phyloP scores from a whole-genome alignment of 2,329 filamentous ascomycete genomes.

The Penicillium sp. region DNA sequence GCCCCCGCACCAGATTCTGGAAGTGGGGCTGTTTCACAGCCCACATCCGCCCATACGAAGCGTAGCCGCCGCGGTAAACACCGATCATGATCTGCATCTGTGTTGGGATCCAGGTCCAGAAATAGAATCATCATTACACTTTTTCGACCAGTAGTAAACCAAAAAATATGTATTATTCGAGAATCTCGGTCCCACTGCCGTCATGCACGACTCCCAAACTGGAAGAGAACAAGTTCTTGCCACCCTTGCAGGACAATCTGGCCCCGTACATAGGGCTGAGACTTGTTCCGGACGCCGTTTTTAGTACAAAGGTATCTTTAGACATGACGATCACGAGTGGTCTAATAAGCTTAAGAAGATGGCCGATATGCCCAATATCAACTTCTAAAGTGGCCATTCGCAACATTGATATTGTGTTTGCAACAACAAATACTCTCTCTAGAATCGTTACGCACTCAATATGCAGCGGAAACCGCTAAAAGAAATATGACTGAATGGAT shows the following conservation, averaged over 20 bases:
- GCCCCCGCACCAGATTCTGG: constrained; percentile 6
- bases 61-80: constrained; percentile 1
- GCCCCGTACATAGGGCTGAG: constrained; percentile 9
- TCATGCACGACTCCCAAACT: not conserved
- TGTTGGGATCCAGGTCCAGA: not conserved
- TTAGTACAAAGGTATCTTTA: no score
- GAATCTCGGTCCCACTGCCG: not conserved
- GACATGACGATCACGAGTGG: no score
- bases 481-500: no score
- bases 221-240: not conserved
- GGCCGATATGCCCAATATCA: no score
- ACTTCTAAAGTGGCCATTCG: no score
- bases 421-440: no score
- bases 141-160: not conserved
- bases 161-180: not conserved
- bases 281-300: not conserved
- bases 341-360: no score
- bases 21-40: not conserved
- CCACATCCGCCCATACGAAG: not conserved
- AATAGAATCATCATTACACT: constrained; percentile 2
- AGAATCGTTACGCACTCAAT: no score
- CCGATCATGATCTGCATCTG: not conserved
- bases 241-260: not conserved
- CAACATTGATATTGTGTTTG: no score
- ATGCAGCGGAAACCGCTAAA: no score